phyloP scores from a whole-genome alignment of 148 eudicot genomes.

The Talinum fruticosum region DNA sequence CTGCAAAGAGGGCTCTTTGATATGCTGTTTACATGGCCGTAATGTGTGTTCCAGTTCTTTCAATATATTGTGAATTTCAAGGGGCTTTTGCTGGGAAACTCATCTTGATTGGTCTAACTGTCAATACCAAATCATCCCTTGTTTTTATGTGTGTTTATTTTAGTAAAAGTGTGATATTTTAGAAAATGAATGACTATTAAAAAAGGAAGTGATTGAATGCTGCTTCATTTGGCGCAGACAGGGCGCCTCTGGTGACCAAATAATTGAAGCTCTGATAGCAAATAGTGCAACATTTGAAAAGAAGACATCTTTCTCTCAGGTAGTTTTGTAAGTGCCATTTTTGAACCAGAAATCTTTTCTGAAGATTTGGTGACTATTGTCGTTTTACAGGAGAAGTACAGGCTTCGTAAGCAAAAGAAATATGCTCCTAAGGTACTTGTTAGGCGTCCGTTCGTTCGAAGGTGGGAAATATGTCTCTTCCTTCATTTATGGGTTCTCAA shows the following conservation, averaged over 20 bases:
- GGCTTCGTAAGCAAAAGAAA: slow-evolving; percentile 88
- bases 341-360: neutral
- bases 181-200: slow-evolving; percentile 7
- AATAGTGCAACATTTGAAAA: slow-evolving; percentile 93
- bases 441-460: slow-evolving; percentile 90
- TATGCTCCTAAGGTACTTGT: slow-evolving; percentile 87
- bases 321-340: slow-evolving; percentile 25
- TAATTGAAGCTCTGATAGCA: slow-evolving; percentile 90
- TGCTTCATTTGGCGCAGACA: slow-evolving; percentile 47
- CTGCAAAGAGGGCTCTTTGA: neutral
- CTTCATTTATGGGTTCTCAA: neutral
- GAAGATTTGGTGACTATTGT: slow-evolving; percentile 20
- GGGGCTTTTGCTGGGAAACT: neutral
- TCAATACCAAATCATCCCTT: neutral
- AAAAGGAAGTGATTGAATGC: slow-evolving; percentile 6
- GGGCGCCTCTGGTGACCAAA: slow-evolving; percentile 79
- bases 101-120: neutral
- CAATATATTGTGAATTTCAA: neutral
- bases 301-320: slow-evolving; percentile 95
- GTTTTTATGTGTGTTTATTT: neutral
- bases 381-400: slow-evolving; percentile 75
- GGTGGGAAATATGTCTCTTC: slow-evolving; percentile 35
- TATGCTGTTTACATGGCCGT: neutral
- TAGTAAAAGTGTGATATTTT: neutral
- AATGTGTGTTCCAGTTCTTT: neutral